phyloP scores from a whole-genome alignment of 2,329 filamentous ascomycete species.

The Aspergillus versicolor region DNA sequence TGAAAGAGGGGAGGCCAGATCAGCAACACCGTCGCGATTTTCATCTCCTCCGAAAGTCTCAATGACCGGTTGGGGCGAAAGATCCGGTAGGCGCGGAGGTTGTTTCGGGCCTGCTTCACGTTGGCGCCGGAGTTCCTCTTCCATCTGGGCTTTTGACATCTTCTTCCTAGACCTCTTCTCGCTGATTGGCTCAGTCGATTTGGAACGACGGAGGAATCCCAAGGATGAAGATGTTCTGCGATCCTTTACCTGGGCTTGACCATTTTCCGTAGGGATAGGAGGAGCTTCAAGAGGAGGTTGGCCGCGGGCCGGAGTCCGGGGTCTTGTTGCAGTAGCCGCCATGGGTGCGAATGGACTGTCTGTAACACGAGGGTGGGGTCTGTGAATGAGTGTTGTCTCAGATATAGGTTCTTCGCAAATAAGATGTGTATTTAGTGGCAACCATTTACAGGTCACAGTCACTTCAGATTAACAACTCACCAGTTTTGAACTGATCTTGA shows the following conservation, averaged over 20 bases:
- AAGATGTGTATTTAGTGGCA: conserved; percentile 10
- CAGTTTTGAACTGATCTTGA: not conserved
- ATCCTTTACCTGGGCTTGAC: conserved; percentile 23
- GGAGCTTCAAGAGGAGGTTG: conserved; percentile 35
- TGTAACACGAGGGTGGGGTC: conserved; percentile 23
- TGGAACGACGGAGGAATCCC: conserved; percentile 65
- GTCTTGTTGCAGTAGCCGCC: conserved; percentile 35
- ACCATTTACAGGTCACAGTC: not conserved
- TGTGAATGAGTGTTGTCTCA: conserved; percentile 21
- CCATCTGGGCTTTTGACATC: conserved; percentile 39
- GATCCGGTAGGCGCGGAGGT: conserved; percentile 56
- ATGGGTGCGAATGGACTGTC: conserved; percentile 23
- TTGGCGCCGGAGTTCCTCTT: conserved; percentile 56
- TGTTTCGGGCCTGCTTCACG: conserved; percentile 59
- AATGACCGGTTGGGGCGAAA: conserved; percentile 49
- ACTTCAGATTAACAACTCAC: conserved; percentile 7
- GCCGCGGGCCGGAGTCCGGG: conserved; percentile 35
- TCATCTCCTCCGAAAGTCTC: conserved; percentile 63
- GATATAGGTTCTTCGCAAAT: conserved; percentile 18
- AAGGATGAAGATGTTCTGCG: conserved; percentile 49
- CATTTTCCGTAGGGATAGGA: conserved; percentile 37
- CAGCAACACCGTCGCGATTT: conserved; percentile 62
- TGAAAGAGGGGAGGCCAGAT: conserved; percentile 42
- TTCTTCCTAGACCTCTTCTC: conserved; percentile 49
- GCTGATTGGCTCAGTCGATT: conserved; percentile 62